phyloP scores from a whole-genome alignment of 352 stramenopile species.

The Globisporangium spinosum region DNA sequence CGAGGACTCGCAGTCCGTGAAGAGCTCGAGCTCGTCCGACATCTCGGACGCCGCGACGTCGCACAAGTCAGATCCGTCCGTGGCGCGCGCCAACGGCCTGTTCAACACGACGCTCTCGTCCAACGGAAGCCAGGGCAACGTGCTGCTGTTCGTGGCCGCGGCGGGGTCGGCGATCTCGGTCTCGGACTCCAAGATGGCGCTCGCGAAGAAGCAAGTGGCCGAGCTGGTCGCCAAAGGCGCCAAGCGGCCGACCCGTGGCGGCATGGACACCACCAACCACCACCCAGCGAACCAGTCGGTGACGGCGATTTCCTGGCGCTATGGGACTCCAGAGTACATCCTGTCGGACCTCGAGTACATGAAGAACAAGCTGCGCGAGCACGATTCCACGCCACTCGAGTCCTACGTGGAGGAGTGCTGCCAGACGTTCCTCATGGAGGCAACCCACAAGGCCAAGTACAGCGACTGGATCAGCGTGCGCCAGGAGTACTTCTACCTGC shows the following conservation, averaged over 20 bases:
- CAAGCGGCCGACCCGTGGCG: slow-evolving; percentile 51
- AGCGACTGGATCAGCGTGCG: slow-evolving; percentile 58
- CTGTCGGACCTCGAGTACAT: slow-evolving; percentile 78
- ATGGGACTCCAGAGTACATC: slow-evolving; percentile 63
- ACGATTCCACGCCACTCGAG: slow-evolving; percentile 54
- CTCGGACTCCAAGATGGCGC: slow-evolving; percentile 54
- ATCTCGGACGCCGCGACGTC: neutral
- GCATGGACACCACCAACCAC: slow-evolving; percentile 23
- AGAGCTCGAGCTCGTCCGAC: slow-evolving; percentile 26
- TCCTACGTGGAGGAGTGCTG: slow-evolving; percentile 72
- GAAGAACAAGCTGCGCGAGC: slow-evolving; percentile 48
- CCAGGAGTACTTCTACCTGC: slow-evolving; percentile 58
- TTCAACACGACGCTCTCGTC: slow-evolving; percentile 27
- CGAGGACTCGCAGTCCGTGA: slow-evolving; percentile 24
- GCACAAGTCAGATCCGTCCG: slow-evolving; percentile 17
- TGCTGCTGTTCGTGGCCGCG: slow-evolving; percentile 68
- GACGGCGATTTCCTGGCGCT: slow-evolving; percentile 45
- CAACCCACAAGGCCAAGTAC: slow-evolving; percentile 61
- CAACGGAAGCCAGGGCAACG: slow-evolving; percentile 39
- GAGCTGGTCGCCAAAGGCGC: slow-evolving; percentile 44
- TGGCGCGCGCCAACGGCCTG: slow-evolving; percentile 27
- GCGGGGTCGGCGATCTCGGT: slow-evolving; percentile 63
- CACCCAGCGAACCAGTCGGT: slow-evolving; percentile 6
- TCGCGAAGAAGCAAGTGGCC: slow-evolving; percentile 56
- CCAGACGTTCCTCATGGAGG: slow-evolving; percentile 81